Evolutionary conservation across 1,139 yeast genomes (phyloP), one percentile per base, ranked within the genome.

Genomic region (Geotrichum fermentans): DNA sequence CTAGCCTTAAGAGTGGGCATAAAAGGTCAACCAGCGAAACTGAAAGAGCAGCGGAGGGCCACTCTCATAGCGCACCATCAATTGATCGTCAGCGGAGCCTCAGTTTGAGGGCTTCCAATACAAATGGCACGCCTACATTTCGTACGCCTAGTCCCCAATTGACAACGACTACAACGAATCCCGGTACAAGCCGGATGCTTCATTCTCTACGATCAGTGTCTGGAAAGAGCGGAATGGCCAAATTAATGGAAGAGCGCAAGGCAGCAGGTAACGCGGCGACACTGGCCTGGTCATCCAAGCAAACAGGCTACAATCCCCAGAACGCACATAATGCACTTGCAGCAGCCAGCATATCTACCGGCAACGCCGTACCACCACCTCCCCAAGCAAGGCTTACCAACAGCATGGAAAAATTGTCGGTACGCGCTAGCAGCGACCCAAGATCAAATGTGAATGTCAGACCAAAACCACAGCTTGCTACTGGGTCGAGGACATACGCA

Each of bases 261-360:
- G 52, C 58, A 4, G 60, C 64, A 7, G 50, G 57, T 4, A 52
- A 52, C 33, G 62, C 64, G 7, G 64, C 63, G 2, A 49, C 58
- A 4, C 40, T 58, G 30, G 64, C 63, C 6, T 61, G 64, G 64
- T 37, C 53, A 7, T 50, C 40, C 14, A 51, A 54, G 22, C 29
- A 11, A 11, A 20, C 35, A 3, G 28, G 29, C 2, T 10, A 22
- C 22, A 20, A 22, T n/a, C 13, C 37, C 4, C 29, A 43, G 13
- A 45, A 45, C 32, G 41, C 49, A n/a, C 39, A 36, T 17, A 36
- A 36, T 21, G 49, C 49, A 6, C 32, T 45, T 6, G 30, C 32
- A 8, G 49, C 49, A 8, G 49, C 49, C 2, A 45, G 41, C n/a
- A 22, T 40, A 8, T 45, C 49, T 5, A 45, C 49, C 6, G 43